Percentiles rank a stretch among this genome's conserved stretches.
Conservation (phyloP, 2,329 filamentous ascomycete species). For the Plenodomus lindquistii region DNA sequence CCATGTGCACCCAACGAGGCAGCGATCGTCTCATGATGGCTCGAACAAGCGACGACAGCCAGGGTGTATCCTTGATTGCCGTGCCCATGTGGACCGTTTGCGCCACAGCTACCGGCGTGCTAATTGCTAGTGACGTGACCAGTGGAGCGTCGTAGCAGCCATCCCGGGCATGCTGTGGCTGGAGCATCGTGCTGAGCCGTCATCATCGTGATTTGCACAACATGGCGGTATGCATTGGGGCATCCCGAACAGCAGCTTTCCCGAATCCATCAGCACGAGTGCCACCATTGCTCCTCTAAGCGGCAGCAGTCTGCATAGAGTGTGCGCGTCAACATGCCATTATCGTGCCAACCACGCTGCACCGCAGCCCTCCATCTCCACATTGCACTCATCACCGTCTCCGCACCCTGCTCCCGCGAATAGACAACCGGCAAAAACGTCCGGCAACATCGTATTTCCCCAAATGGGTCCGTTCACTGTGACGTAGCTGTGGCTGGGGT, state of each 20-base stretch:
- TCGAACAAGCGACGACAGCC: slow-evolving; percentile 13
- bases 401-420: neutral
- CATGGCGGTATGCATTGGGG: neutral
- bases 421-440: neutral
- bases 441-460: too few relatives aligned
- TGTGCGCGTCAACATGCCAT: neutral
- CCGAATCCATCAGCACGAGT: slow-evolving; percentile 3
- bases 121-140: slow-evolving; percentile 14
- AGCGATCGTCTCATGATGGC: slow-evolving; percentile 16
- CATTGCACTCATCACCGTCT: neutral
- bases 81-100: slow-evolving; percentile 4
- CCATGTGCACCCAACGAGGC: slow-evolving; percentile 3
- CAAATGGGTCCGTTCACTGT: neutral
- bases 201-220: slow-evolving; percentile 1
- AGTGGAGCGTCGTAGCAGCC: slow-evolving; percentile 4
- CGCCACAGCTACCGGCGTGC: slow-evolving; percentile 18
- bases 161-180: slow-evolving; percentile 8
- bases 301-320: neutral
- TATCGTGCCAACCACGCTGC: slow-evolving; percentile 11
- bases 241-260: neutral
- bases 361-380: slow-evolving; percentile 8
- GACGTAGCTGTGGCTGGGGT: neutral
- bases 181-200: slow-evolving; percentile 2
- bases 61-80: slow-evolving; percentile 4
- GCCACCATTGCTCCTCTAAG: neutral